These are phyloP conservation scores for Aspergillus neoniger DNA, from an alignment of 2,329 filamentous ascomycete species.

Conservation along the genomic window DNA sequence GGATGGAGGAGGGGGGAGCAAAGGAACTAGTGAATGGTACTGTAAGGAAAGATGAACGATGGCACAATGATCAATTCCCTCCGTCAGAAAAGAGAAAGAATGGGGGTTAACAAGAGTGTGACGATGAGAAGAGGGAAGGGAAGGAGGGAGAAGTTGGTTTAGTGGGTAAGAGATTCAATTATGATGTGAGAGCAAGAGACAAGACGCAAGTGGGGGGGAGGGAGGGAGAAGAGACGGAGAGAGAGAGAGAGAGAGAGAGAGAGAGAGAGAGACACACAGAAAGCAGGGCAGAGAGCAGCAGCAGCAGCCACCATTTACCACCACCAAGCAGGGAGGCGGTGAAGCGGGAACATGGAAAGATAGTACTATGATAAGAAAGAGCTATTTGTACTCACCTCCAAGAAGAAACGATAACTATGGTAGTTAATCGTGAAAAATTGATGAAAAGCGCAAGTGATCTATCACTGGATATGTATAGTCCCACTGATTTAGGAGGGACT, in stretches of 20 bases:
- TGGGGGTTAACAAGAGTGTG: not conserved
- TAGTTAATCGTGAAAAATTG: not conserved
- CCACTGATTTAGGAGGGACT: not conserved
- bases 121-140: not conserved
- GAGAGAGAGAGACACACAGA: not conserved
- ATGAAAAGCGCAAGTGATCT: not conserved
- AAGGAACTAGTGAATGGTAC: not conserved
- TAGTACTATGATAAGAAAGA: no score
- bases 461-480: no score
- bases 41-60: not conserved
- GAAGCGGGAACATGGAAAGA: not conserved
- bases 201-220: not conserved
- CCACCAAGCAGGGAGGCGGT: slow-evolving; percentile 12
- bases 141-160: not conserved
- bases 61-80: not conserved
- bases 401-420: not conserved
- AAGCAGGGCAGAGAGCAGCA: not conserved
- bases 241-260: not conserved
- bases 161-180: not conserved
- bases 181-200: not conserved
- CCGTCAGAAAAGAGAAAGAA: not conserved
- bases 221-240: not conserved
- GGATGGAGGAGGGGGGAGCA: not conserved
- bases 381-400: not conserved
- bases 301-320: no score